Base-by-base conservation (phyloP, 1,139 yeast genomes). In the Kluyveromyces marxianus region DNA sequence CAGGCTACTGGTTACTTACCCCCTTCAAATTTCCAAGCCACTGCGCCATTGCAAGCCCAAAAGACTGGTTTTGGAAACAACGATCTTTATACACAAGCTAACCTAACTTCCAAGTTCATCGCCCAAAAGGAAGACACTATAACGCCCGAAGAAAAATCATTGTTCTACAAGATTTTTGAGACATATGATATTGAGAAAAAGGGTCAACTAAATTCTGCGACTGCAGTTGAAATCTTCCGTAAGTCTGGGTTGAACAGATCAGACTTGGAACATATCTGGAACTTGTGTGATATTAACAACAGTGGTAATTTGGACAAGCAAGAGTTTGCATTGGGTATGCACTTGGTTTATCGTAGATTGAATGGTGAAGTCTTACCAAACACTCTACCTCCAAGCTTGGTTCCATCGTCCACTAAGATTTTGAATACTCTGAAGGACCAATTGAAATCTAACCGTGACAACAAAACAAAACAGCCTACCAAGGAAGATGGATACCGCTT, bases 231-330 rank as follows among this genome's bases (percentile, higher is more conserved):
- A 50, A 83, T 92, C 35, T 89, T 92, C 66, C 83, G 94, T 42
- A 92, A 92, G 66, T 84, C 95, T 28, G 97, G 97, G 1, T 76
- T 92, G 54, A 75, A 81, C 48, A 79, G 97, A 65, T 76, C 80
- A 7, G 97, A 90, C 56, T 74, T 92, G 51, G 97, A 90, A 63
- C 74, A 81, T 35, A 87, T 92, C 52, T 92, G 98, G 98, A 88
- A 84, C 46, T 70, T 84, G 53, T 77, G 84, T 34, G 90, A 85
- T 59, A 71, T 78, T 25, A 79, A 81, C 46, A 83, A 83, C 58
- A 74, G 81, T 48, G 89, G 92, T 2, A 81, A 78, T 60, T 72
- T 84, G 54, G 83, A 83, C 60, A 81, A 78, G 57, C 90, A 84
- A 62, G 89, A 83, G 57, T 84, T 84, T 67, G 83, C 89, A 0